Evolutionary conservation across 2,329 filamentous ascomycete species (phyloP).

Genomic region (Curvularia sp.): DNA sequence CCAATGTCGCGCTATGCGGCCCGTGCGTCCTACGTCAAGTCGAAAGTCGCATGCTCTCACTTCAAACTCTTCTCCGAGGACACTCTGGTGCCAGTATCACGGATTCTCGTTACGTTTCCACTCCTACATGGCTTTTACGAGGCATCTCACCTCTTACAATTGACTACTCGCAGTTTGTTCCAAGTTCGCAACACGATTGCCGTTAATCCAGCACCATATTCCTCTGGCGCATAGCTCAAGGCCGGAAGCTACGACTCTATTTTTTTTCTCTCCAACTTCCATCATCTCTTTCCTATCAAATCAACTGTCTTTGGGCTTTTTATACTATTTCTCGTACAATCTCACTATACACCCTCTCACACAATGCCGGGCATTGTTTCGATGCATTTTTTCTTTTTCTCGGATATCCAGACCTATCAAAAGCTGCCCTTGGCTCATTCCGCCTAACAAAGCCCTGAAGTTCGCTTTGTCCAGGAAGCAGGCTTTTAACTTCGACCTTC

Average conservation of each 20-base stretch:
- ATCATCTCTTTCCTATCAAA: not conserved
- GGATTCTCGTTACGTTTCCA: not conserved
- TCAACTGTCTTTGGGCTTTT: not conserved
- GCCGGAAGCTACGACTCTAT: not conserved
- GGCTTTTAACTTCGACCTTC: not conserved
- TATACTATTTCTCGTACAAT: not conserved
- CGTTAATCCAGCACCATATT: not conserved
- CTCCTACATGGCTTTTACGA: not conserved
- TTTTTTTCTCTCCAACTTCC: not conserved
- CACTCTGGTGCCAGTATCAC: not conserved
- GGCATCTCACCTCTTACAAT: not conserved
- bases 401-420: not conserved
- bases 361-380: not conserved
- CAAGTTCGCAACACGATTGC: not conserved
- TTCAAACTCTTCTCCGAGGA: not conserved
- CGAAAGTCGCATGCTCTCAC: conserved; percentile 1
- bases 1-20: conserved; percentile 22
- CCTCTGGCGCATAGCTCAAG: not conserved
- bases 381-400: not conserved
- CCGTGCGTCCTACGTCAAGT: conserved; percentile 27
- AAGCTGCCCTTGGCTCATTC: not conserved
- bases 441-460: not conserved
- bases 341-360: not conserved
- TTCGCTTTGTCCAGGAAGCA: not conserved
- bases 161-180: not conserved